Evolutionary conservation across 2,329 filamentous ascomycete species (phyloP).

Genomic region (Cladosporium sp.): DNA sequence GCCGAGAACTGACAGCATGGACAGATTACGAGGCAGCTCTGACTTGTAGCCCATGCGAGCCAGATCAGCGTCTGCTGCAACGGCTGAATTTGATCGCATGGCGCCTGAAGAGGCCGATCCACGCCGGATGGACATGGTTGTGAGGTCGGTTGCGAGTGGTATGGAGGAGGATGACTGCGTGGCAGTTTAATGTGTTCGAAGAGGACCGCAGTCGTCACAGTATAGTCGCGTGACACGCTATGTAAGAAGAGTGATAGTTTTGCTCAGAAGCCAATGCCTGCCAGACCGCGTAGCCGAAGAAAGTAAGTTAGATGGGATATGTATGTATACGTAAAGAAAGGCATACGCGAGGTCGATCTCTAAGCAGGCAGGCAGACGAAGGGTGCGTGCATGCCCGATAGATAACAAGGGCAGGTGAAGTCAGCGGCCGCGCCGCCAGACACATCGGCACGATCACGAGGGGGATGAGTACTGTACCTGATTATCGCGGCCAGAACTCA

Average conservation of each 20-base stretch:
- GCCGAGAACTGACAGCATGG: constrained; percentile 70
- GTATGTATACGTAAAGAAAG: not conserved
- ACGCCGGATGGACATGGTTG: constrained; percentile 12
- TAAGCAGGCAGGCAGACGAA: not conserved
- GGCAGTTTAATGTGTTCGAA: not conserved
- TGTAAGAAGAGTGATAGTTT: not conserved
- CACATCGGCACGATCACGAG: constrained; percentile 7
- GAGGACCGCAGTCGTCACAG: not conserved
- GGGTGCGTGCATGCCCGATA: constrained; percentile 6
- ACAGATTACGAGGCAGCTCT: constrained; percentile 66
- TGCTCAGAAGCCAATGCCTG: not conserved
- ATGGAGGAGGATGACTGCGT: not conserved
- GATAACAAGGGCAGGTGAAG: constrained; percentile 1
- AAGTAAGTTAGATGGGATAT: constrained; percentile 1
- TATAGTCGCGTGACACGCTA: constrained; percentile 5
- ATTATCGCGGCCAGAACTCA: constrained; percentile 12
- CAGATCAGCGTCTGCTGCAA: constrained; percentile 62
- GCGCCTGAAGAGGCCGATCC: constrained; percentile 11
- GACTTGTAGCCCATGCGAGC: constrained; percentile 69
- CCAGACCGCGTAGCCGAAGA: not conserved
- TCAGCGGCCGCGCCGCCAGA: not conserved
- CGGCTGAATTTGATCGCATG: constrained; percentile 21
- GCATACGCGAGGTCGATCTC: not conserved
- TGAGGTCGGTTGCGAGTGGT: not conserved
- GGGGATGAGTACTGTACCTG: not conserved